Percentiles rank a stretch among this genome's conserved stretches.
These are phyloP conservation scores for Euphorbia pulcherrima DNA, from an alignment of 345 rosid species.

Conservation along the genomic window DNA sequence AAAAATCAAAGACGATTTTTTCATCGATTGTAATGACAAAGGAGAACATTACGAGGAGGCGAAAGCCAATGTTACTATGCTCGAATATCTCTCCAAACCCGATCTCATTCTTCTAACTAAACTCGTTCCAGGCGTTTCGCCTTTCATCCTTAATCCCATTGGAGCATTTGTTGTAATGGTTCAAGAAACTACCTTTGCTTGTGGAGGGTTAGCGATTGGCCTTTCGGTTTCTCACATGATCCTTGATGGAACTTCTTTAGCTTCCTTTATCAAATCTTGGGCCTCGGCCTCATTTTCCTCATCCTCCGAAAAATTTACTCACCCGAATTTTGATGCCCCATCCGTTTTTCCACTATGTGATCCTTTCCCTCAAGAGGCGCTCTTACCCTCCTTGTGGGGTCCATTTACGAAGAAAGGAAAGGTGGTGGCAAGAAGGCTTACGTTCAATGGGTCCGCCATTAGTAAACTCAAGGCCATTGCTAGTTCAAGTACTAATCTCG, in stretches of 20 bases:
- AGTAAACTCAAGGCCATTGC: constrained; percentile 31
- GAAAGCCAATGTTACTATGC: background rate
- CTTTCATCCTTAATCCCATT: background rate
- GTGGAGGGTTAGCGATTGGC: constrained; percentile 46
- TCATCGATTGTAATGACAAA: constrained; percentile 11
- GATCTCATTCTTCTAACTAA: background rate
- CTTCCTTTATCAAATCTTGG: constrained; percentile 40
- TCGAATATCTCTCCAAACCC: constrained; percentile 11
- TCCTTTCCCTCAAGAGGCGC: background rate
- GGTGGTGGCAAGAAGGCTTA: constrained; percentile 32
- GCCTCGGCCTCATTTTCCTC: constrained; percentile 23
- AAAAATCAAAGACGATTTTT: constrained; percentile 2
- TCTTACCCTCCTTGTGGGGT: background rate
- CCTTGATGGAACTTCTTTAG: constrained; percentile 35
- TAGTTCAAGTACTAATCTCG: constrained; percentile 23
- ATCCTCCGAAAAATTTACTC: background rate
- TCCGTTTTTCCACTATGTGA: constrained; percentile 23
- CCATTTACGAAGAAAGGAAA: constrained; percentile 9
- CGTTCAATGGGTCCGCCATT: constrained; percentile 35
- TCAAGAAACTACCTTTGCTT: constrained; percentile 25
- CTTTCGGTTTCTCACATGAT: constrained; percentile 38
- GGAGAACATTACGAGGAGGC: constrained; percentile 9
- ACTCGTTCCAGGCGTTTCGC: constrained; percentile 5
- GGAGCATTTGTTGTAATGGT: constrained; percentile 6
- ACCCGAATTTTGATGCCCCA: constrained; percentile 31